phyloP scores from a whole-genome alignment of 352 stramenopile genomes.

The Albugo laibachii region DNA sequence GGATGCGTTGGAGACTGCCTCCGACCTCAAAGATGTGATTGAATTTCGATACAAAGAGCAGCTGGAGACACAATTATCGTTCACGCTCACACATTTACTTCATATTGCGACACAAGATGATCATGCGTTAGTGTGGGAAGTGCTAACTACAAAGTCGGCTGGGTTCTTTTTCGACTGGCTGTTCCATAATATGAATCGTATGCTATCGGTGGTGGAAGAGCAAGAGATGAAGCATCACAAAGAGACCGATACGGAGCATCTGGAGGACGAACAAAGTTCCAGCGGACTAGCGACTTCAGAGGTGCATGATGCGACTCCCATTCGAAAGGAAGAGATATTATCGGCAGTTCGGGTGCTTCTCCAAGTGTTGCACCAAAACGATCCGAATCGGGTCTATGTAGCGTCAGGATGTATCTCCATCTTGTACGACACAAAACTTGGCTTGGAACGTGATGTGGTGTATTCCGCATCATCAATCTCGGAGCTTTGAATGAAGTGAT shows the following conservation, averaged over 20 bases:
- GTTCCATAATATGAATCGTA: constrained; percentile 72
- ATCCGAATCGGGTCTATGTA: constrained; percentile 29
- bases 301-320: constrained; percentile 64
- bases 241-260: constrained; percentile 6
- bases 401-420: constrained; percentile 45
- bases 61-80: constrained; percentile 69
- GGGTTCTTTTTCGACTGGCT: constrained; percentile 79
- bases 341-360: constrained; percentile 49
- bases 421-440: constrained; percentile 68
- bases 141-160: constrained; percentile 36
- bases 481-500: no score
- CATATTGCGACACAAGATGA: constrained; percentile 54
- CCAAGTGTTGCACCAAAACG: constrained; percentile 44
- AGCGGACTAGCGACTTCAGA: constrained; percentile 6
- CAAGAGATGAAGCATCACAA: constrained; percentile 8
- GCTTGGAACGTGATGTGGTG: constrained; percentile 57
- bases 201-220: constrained; percentile 13
- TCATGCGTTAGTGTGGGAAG: constrained; percentile 40
- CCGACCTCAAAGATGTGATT: constrained; percentile 68
- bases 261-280: not conserved
- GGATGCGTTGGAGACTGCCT: constrained; percentile 67
- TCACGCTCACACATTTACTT: constrained; percentile 69
- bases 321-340: constrained; percentile 64
- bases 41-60: constrained; percentile 84
- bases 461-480: constrained; percentile 21